phyloP scores from a whole-genome alignment of 352 stramenopile genomes.

The Globisporangium abappressorium region DNA sequence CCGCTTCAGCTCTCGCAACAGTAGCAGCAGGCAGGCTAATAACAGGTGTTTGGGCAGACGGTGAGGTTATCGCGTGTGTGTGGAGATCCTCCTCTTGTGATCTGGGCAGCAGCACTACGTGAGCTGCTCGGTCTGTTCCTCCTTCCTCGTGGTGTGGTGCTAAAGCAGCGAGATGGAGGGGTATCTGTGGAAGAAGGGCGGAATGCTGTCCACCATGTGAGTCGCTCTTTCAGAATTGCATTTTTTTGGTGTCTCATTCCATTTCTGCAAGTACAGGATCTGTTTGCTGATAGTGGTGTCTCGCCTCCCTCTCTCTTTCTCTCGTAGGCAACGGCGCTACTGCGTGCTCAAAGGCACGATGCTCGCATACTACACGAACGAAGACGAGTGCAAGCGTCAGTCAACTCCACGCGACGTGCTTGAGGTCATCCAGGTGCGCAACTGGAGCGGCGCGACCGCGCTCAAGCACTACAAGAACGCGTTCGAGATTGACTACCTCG shows the following conservation, averaged over 20 bases:
- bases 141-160: not conserved
- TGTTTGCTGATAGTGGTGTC: not conserved
- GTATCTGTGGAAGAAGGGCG: constrained; percentile 45
- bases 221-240: constrained; percentile 4
- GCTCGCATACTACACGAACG: constrained; percentile 55
- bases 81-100: not conserved
- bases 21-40: not conserved
- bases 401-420: constrained; percentile 53
- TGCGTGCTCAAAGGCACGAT: constrained; percentile 79
- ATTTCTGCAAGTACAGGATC: not conserved
- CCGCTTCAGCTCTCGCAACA: not conserved
- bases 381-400: constrained; percentile 46
- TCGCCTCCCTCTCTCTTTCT: not conserved
- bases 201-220: constrained; percentile 49
- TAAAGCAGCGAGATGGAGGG: constrained; percentile 30
- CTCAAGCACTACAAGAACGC: constrained; percentile 19
- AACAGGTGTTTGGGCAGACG: not conserved
- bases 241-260: not conserved
- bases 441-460: constrained; percentile 28
- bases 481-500: constrained; percentile 34
- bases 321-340: constrained; percentile 57
- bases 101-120: not conserved
- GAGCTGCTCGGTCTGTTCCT: not conserved
- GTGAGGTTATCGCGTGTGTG: not conserved
- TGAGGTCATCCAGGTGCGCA: constrained; percentile 47